phyloP scores from a whole-genome alignment of 345 rosid genomes.

The Trapa incisa region DNA sequence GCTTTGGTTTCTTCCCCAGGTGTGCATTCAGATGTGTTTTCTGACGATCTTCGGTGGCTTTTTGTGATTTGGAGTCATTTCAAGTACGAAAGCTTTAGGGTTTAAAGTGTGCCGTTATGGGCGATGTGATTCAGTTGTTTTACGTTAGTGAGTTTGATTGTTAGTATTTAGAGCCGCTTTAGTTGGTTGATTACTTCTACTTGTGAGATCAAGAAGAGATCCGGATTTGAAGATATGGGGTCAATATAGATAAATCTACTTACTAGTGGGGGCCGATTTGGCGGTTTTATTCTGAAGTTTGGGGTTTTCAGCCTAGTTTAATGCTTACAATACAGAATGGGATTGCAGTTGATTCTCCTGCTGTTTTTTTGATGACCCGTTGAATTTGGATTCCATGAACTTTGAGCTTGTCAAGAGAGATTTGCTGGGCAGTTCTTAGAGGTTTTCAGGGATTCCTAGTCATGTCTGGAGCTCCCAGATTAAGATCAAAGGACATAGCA shows the following conservation, averaged over 20 bases:
- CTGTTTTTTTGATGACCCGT: conserved; percentile 12
- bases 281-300: background rate
- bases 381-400: conserved; percentile 7
- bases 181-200: background rate
- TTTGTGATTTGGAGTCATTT: background rate
- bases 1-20: conserved; percentile 4
- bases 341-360: conserved; percentile 15
- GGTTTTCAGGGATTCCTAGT: conserved; percentile 7
- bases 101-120: background rate
- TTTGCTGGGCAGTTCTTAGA: conserved; percentile 8
- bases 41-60: no score
- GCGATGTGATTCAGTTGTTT: background rate
- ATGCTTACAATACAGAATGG: conserved; percentile 10
- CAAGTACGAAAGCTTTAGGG: background rate
- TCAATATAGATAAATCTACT: background rate
- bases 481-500: conserved; percentile 57
- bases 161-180: background rate
- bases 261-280: conserved; percentile 7
- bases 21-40: background rate
- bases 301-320: conserved; percentile 10
- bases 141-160: background rate
- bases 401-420: conserved; percentile 13
- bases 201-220: background rate
- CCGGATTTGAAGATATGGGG: background rate
- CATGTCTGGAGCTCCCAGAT: conserved; percentile 67